Evolutionary conservation across 2,329 filamentous ascomycete genomes (phyloP).

Genomic region (Epichloe uncinata): DNA sequence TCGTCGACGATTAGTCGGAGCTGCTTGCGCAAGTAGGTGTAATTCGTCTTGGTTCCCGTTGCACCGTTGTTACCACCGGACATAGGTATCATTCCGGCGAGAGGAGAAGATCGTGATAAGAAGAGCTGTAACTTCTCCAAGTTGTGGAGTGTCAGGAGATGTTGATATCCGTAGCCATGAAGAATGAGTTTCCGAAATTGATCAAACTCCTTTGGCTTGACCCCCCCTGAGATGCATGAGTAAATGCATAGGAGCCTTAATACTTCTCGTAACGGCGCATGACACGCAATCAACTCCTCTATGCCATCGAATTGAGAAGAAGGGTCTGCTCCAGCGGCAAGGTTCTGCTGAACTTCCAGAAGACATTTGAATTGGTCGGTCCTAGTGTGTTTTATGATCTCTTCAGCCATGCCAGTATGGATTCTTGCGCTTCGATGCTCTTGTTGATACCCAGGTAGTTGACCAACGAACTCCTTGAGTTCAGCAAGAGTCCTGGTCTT

Average conservation of each 20-base stretch:
- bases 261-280: conserved; percentile 67
- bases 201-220: conserved; percentile 81
- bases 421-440: conserved; percentile 88
- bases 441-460: conserved; percentile 80
- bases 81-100: conserved; percentile 72
- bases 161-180: conserved; percentile 90
- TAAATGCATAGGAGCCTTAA: conserved; percentile 81
- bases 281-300: conserved; percentile 85
- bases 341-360: conserved; percentile 89
- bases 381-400: conserved; percentile 86
- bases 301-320: conserved; percentile 81
- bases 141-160: conserved; percentile 75
- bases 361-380: conserved; percentile 79
- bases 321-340: conserved; percentile 81
- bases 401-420: conserved; percentile 84
- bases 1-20: conserved; percentile 88
- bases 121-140: conserved; percentile 86
- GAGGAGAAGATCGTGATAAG: conserved; percentile 59
- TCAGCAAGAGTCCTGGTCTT: conserved; percentile 79
- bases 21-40: conserved; percentile 72
- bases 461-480: conserved; percentile 88
- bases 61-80: conserved; percentile 35
- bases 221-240: conserved; percentile 71
- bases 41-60: conserved; percentile 70
- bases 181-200: conserved; percentile 77